phyloP scores from a whole-genome alignment of 805 yeast species.

The Ogataea henricii region DNA sequence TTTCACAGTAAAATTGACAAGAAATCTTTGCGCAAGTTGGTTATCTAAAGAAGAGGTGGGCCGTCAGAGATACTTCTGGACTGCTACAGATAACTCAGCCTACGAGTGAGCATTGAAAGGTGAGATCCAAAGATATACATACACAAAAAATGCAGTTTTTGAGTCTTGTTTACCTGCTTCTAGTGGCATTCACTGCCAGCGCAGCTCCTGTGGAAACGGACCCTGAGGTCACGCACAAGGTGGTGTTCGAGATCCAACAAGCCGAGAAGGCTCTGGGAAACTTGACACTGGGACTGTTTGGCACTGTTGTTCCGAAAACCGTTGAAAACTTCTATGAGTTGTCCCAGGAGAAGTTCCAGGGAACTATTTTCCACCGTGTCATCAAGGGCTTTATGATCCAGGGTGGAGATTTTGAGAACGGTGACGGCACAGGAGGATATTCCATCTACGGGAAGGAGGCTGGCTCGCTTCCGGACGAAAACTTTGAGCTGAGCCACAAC shows the following conservation, averaged over 20 bases:
- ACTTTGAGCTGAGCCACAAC: slow-evolving; percentile 50
- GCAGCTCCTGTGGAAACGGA: slow-evolving; percentile 34
- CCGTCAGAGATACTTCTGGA: not conserved
- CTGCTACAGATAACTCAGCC: not conserved
- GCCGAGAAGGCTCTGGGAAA: slow-evolving; percentile 39
- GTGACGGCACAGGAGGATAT: slow-evolving; percentile 72
- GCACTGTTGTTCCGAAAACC: slow-evolving; percentile 64
- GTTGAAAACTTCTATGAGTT: slow-evolving; percentile 58
- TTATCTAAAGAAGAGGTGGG: not conserved
- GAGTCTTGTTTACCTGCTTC: slow-evolving; percentile 2
- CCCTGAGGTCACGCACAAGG: slow-evolving; percentile 51
- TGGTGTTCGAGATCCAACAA: slow-evolving; percentile 42
- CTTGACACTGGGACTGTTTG: slow-evolving; percentile 63
- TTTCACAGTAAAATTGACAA: not conserved
- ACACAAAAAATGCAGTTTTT: slow-evolving; percentile 1
- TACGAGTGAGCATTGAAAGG: not conserved
- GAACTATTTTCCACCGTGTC: slow-evolving; percentile 70
- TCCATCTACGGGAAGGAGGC: slow-evolving; percentile 70
- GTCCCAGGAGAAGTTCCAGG: slow-evolving; percentile 52
- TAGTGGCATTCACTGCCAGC: slow-evolving; percentile 2
- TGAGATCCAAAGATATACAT: not conserved
- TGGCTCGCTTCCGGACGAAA: slow-evolving; percentile 69
- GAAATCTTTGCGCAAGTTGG: not conserved
- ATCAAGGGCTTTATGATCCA: slow-evolving; percentile 77
- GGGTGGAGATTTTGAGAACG: slow-evolving; percentile 80